A percentile compares a stretch with the other conserved stretches of the same genome.
Conservation (phyloP, 345 rosid genomes). For the Ceriops decandra region DNA sequence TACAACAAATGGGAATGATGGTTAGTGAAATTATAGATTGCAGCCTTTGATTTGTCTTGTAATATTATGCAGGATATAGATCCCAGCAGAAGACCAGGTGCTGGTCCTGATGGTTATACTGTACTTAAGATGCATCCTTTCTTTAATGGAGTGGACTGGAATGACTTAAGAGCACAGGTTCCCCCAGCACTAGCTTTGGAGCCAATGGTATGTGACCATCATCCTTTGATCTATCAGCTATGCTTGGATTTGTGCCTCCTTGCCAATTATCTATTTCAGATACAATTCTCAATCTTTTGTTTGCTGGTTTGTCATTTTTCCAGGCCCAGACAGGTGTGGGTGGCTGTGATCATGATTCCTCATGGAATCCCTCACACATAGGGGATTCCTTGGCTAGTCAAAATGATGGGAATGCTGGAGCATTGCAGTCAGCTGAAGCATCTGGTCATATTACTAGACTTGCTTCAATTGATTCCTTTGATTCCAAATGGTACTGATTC, state of each 20-base stretch:
- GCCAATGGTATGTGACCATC: constrained; percentile 41
- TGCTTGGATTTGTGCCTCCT: constrained; percentile 2
- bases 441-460: constrained; percentile 77
- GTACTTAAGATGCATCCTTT: constrained; percentile 83
- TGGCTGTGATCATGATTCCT: constrained; percentile 50
- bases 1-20: not conserved
- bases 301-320: constrained; percentile 11
- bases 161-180: constrained; percentile 57
- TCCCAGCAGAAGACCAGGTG: constrained; percentile 89
- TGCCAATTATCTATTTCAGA: not conserved
- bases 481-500: constrained; percentile 82
- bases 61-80: constrained; percentile 63
- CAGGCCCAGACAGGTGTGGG: constrained; percentile 57
- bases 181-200: constrained; percentile 83
- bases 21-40: not conserved
- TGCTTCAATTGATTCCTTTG: constrained; percentile 96
- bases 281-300: not conserved
- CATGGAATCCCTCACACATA: constrained; percentile 72
- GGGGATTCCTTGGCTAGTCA: constrained; percentile 58
- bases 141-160: constrained; percentile 86
- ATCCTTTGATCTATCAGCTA: constrained; percentile 4
- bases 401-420: constrained; percentile 47
- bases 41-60: constrained; percentile 7
- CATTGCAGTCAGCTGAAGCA: constrained; percentile 53
- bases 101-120: constrained; percentile 82